A percentile compares a stretch with the other conserved stretches of the same genome.
These are phyloP conservation scores for Geotrichum ghanense DNA, from an alignment of 805 yeast species.

Conservation along the genomic window DNA sequence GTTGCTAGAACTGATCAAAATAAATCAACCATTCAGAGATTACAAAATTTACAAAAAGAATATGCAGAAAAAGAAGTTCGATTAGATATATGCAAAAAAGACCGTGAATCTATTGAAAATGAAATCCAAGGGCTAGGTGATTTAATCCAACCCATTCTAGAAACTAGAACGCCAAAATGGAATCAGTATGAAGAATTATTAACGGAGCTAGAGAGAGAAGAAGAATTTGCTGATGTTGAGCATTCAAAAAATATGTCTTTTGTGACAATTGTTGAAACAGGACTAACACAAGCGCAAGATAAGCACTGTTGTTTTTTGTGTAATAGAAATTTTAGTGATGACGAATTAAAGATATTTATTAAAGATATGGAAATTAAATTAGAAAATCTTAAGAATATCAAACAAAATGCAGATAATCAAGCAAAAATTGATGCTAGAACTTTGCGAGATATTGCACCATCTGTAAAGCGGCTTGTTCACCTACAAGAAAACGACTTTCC, in stretches of 20 bases:
- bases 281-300: background rate
- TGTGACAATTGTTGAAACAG: background rate
- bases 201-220: slow-evolving; percentile 8
- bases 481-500: too few relatives aligned
- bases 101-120: slow-evolving; percentile 3
- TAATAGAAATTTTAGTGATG: background rate
- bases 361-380: too few relatives aligned
- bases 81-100: slow-evolving; percentile 11
- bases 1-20: too few relatives aligned
- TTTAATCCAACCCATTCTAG: slow-evolving; percentile 4
- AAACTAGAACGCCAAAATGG: background rate
- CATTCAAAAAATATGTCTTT: slow-evolving; percentile 15
- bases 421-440: too few relatives aligned
- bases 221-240: slow-evolving; percentile 10
- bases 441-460: too few relatives aligned
- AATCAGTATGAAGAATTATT: background rate
- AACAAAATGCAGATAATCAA: too few relatives aligned
- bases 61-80: slow-evolving; percentile 14
- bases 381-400: too few relatives aligned
- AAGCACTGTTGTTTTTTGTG: background rate
- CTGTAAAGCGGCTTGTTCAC: too few relatives aligned
- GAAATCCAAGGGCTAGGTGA: slow-evolving; percentile 6
- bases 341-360: too few relatives aligned
- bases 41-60: slow-evolving; percentile 13
- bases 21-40: slow-evolving; percentile 3